These are phyloP conservation scores for Dissophora globulifera DNA, from an alignment of 192 early-diverging fungal species.

Conservation along the genomic window DNA sequence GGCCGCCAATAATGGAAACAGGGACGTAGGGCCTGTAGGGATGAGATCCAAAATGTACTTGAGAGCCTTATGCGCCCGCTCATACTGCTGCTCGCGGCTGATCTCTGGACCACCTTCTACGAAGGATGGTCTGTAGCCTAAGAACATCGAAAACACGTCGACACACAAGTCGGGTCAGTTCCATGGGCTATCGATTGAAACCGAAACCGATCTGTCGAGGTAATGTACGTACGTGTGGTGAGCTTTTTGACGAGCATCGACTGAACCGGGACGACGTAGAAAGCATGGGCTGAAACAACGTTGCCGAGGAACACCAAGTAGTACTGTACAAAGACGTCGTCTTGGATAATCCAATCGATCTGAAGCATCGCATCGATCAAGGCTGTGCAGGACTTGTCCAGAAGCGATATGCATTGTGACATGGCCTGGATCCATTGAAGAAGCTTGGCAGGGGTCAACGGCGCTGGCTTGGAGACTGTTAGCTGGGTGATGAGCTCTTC, in stretches of 20 bases:
- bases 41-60: slow-evolving; percentile 71
- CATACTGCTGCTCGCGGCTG: slow-evolving; percentile 31
- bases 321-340: slow-evolving; percentile 62
- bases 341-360: slow-evolving; percentile 67
- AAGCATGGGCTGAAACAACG: slow-evolving; percentile 79
- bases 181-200: no score
- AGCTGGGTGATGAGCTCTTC: slow-evolving; percentile 49
- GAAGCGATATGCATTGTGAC: slow-evolving; percentile 55
- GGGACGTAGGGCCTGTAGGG: slow-evolving; percentile 72
- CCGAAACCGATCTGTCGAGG: no score
- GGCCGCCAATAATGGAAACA: slow-evolving; percentile 69
- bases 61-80: slow-evolving; percentile 72
- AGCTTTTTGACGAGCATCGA: slow-evolving; percentile 67
- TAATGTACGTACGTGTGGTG: slow-evolving; percentile 60
- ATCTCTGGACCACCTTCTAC: neutral
- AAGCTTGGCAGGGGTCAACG: slow-evolving; percentile 33
- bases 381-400: slow-evolving; percentile 56
- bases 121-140: slow-evolving; percentile 17
- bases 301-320: slow-evolving; percentile 75
- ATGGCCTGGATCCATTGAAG: slow-evolving; percentile 59
- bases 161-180: no score
- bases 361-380: slow-evolving; percentile 71
- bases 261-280: slow-evolving; percentile 70
- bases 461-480: slow-evolving; percentile 38
- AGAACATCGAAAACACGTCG: neutral